These are phyloP conservation scores for Scedosporium apiospermum DNA, from an alignment of 2,329 filamentous ascomycete species.

Conservation along the genomic window DNA sequence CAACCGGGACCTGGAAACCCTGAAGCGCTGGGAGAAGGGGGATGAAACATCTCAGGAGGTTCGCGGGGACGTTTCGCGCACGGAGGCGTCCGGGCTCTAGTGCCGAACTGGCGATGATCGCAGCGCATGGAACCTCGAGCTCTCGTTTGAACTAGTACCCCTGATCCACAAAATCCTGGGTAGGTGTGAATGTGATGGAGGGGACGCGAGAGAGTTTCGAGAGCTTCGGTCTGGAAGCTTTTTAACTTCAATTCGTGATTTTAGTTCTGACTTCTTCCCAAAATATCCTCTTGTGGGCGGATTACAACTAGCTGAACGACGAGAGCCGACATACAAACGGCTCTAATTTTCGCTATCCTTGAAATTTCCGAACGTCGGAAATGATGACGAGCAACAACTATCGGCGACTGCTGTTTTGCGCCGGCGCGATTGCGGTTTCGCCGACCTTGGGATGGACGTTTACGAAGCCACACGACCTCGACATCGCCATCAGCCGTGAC, in stretches of 20 bases:
- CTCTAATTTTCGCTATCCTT: neutral
- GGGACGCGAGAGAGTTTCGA: too few relatives aligned
- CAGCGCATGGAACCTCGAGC: neutral
- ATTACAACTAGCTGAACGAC: neutral
- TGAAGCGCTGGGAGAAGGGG: neutral
- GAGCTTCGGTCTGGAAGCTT: too few relatives aligned
- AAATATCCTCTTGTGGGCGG: too few relatives aligned
- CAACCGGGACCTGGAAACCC: neutral
- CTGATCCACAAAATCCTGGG: neutral
- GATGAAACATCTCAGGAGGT: neutral
- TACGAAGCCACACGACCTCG: neutral
- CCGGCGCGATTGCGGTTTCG: neutral
- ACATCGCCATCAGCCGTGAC: neutral
- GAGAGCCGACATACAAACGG: too few relatives aligned
- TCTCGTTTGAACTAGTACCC: neutral
- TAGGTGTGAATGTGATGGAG: neutral
- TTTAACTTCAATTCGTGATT: too few relatives aligned
- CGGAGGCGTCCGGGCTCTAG: neutral
- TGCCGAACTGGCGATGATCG: neutral
- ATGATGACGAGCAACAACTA: neutral
- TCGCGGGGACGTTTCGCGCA: neutral
- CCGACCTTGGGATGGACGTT: neutral
- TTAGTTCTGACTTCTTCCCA: too few relatives aligned
- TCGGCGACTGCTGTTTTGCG: neutral
- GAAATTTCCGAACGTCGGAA: neutral